Evolutionary conservation across 345 rosid species (phyloP), one percentile per base, ranked within the genome.

Genomic region (Salix viminalis): DNA sequence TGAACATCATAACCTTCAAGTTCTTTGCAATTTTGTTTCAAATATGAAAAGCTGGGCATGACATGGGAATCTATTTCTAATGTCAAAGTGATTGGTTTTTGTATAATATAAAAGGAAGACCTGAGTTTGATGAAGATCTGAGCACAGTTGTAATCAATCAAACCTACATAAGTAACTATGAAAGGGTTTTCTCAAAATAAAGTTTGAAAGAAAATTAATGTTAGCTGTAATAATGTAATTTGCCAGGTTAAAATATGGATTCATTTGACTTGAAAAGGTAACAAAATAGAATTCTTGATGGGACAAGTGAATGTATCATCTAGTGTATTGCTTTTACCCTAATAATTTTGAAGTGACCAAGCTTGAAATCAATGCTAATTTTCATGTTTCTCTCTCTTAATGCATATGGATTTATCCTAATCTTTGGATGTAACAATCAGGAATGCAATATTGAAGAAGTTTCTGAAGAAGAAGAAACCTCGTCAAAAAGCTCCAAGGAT

Each of bases 381-480:
- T 28, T 61, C 26, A 23, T 23, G 26, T 62, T 54, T 24, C 34
- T 28, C 56, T 74, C 36, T 37, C 26, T 75, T 26, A 42, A 36
- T 79, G 54, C 74, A 32, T 12, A 62, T 54, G 32, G 73, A 21
- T 21, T 50, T 76, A 64, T 73, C 2, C 61, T 60, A 28, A 67
- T 67, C 30, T 72, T 79, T 72, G 48, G 50, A 52, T 85, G 46
- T 48, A 60, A 19, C 42, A 69, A 65, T 41, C 83, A 96, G 99
- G 99, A 96, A 70, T 96, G 99, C 83, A 84, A 84, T 75, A 86
- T 96, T 75, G 98, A 96, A 77, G 99, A 94, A 75, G 69, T 81
- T 65, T 77, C 87, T 60, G 97, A 96, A 21, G 98, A 93, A 42
- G 99, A 94, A 81, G 93, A 85, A 72, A 77, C 86, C 76, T 82